These are phyloP conservation scores for Paramecium biaurelia DNA, from an alignment of 73 alveolate genomes.

Conservation along the genomic window DNA sequence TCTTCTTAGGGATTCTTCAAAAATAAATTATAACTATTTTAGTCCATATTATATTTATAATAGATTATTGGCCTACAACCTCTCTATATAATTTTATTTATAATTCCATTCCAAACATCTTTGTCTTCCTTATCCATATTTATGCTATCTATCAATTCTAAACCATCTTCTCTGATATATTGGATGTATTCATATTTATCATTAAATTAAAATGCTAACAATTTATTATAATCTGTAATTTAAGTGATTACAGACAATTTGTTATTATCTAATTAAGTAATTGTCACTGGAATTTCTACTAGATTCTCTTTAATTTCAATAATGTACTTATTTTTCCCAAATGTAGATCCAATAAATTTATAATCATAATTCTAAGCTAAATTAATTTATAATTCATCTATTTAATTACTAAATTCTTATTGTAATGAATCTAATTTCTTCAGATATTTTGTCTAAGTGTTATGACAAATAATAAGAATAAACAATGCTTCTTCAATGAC, in stretches of 20 bases:
- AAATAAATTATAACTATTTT: neutral
- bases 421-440: neutral
- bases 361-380: constrained; percentile 1
- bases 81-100: neutral
- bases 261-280: neutral
- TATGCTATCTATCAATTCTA: neutral
- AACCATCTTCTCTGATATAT: constrained; percentile 39
- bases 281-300: constrained; percentile 9
- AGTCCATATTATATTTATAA: neutral
- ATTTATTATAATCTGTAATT: neutral
- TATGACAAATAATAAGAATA: neutral
- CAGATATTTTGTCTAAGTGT: neutral
- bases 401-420: neutral
- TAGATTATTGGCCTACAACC: constrained; percentile 37
- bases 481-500: neutral
- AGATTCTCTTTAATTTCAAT: neutral
- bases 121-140: constrained; percentile 7
- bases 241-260: neutral
- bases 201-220: neutral
- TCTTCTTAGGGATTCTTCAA: neutral
- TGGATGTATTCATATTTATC: neutral
- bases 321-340: neutral
- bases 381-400: constrained; percentile 1
- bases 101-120: constrained; percentile 30
- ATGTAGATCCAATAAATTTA: neutral